phyloP scores from a whole-genome alignment of 2,329 filamentous ascomycete genomes.

The Aspergillus sp. region DNA sequence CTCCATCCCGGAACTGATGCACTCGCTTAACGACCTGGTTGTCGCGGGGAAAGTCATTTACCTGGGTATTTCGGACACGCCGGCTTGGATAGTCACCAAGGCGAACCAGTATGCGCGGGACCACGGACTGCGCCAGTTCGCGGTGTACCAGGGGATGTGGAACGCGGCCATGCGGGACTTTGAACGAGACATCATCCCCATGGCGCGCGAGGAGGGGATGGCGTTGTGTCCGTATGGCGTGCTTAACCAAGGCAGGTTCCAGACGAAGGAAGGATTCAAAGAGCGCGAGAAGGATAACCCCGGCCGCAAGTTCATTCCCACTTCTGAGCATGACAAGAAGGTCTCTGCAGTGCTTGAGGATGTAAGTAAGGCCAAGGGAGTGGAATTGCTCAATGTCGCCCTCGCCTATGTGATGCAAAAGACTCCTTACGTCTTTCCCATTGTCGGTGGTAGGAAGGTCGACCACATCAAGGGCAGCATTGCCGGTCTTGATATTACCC shows the following conservation, averaged over 20 bases:
- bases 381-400: conserved; percentile 30
- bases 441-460: conserved; percentile 54
- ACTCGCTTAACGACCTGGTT: conserved; percentile 63
- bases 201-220: conserved; percentile 64
- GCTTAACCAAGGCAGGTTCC: conserved; percentile 35
- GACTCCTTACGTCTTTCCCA: conserved; percentile 54
- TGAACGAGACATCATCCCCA: conserved; percentile 68
- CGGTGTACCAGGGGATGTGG: conserved; percentile 68
- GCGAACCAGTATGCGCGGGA: conserved; percentile 62
- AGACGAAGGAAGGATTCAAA: conserved; percentile 35
- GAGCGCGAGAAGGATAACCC: conserved; percentile 26
- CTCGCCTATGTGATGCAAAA: conserved; percentile 55
- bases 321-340: conserved; percentile 13
- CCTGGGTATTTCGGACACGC: conserved; percentile 67
- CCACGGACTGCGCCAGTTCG: conserved; percentile 69
- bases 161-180: conserved; percentile 62
- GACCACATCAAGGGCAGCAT: conserved; percentile 59
- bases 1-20: conserved; percentile 67
- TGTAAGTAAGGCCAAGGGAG: not conserved
- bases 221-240: conserved; percentile 55
- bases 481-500: conserved; percentile 49
- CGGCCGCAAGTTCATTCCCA: conserved; percentile 21
- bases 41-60: conserved; percentile 64
- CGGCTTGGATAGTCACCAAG: conserved; percentile 61
- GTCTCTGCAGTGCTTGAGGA: conserved; percentile 15